Conservation (phyloP, 1,139 yeast species). For the Torulaspora pretoriensis region DNA sequence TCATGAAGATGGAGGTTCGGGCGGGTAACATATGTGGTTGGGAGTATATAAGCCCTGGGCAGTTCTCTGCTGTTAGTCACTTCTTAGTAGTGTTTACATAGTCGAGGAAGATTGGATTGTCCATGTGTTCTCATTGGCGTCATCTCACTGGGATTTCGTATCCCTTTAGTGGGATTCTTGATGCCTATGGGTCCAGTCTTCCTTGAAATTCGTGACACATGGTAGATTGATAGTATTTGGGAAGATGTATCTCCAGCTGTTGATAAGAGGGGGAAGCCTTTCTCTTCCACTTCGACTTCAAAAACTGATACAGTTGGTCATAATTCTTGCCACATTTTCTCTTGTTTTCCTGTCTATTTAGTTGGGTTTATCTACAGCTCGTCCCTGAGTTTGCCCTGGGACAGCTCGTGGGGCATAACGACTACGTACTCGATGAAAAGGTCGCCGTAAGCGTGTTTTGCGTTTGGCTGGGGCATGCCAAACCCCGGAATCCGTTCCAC, state of each 20-base stretch:
- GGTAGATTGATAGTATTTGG: constrained; percentile 35
- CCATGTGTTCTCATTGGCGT: constrained; percentile 30
- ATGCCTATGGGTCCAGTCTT: constrained; percentile 20
- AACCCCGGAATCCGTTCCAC: constrained; percentile 63
- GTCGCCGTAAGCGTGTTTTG: constrained; percentile 61
- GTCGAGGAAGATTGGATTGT: constrained; percentile 6
- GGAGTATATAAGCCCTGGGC: no score
- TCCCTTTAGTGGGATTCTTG: constrained; percentile 17
- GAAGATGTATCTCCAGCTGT: constrained; percentile 39
- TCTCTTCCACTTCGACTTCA: constrained; percentile 25
- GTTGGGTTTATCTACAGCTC: constrained; percentile 16
- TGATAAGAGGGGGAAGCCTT: constrained; percentile 33
- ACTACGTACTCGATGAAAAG: constrained; percentile 68
- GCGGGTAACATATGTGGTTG: no score
- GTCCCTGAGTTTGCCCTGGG: constrained; percentile 17
- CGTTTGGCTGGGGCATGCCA: constrained; percentile 74
- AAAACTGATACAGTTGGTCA: constrained; percentile 38
- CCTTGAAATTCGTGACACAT: constrained; percentile 19
- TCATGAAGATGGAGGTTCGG: background rate
- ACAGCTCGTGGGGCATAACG: constrained; percentile 34
- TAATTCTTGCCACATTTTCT: constrained; percentile 34
- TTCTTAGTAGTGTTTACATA: background rate
- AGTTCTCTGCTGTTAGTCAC: background rate
- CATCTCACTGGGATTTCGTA: constrained; percentile 14
- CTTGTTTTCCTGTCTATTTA: constrained; percentile 9